Conservation (phyloP, 306 rosid species). For the Abrus precatorius region DNA sequence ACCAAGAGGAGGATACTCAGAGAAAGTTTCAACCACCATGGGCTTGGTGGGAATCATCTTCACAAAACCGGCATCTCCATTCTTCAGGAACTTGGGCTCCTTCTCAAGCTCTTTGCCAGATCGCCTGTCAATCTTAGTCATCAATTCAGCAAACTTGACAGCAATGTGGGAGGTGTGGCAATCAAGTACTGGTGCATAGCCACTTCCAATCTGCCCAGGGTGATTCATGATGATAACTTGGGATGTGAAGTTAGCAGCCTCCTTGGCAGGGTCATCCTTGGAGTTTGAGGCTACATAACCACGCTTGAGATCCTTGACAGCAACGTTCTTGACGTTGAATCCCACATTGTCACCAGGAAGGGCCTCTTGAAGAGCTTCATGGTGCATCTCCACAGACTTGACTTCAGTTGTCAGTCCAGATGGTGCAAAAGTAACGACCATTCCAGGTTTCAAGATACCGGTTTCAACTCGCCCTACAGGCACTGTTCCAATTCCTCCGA, state of each 20-base stretch:
- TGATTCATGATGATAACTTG: constrained; percentile 96
- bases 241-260: constrained; percentile 85
- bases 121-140: constrained; percentile 92
- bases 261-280: constrained; percentile 96
- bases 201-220: constrained; percentile 93
- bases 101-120: constrained; percentile 92
- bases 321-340: constrained; percentile 92
- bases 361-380: constrained; percentile 82
- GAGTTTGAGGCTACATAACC: constrained; percentile 92
- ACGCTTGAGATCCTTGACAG: constrained; percentile 96
- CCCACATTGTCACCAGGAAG: constrained; percentile 93
- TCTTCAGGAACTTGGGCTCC: constrained; percentile 91
- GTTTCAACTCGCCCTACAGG: constrained; percentile 97
- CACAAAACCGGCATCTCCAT: constrained; percentile 87
- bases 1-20: constrained; percentile 86
- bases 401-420: constrained; percentile 83
- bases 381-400: constrained; percentile 95
- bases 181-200: constrained; percentile 91
- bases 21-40: constrained; percentile 92
- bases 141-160: constrained; percentile 75
- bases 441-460: constrained; percentile 79
- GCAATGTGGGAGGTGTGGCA: constrained; percentile 95
- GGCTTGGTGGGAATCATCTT: constrained; percentile 95
- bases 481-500: constrained; percentile 95
- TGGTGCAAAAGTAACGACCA: constrained; percentile 79